A percentile compares a stretch with the other conserved stretches of the same genome.
phyloP scores from a whole-genome alignment of 2,329 filamentous ascomycete genomes.

The Daldinia sp. region DNA sequence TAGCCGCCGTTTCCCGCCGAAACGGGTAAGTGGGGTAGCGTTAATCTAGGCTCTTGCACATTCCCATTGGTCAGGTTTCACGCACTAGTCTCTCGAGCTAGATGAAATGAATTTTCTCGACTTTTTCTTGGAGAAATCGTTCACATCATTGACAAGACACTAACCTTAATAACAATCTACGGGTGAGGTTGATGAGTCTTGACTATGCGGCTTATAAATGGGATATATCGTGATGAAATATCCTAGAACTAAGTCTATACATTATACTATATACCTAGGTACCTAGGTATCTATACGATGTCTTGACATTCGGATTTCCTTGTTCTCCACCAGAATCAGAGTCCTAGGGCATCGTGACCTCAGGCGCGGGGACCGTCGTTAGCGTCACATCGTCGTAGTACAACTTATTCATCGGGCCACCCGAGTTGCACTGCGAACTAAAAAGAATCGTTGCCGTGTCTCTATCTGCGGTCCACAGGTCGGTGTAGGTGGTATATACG shows the following conservation, averaged over 20 bases:
- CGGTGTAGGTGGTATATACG: neutral
- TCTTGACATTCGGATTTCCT: neutral
- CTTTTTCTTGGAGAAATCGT: neutral
- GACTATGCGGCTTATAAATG: too few relatives aligned
- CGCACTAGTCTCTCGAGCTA: neutral
- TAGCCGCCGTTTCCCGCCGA: too few relatives aligned
- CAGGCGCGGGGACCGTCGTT: constrained; percentile 2
- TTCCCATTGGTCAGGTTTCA: neutral
- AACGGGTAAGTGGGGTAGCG: neutral
- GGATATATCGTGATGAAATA: too few relatives aligned
- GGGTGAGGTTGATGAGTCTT: neutral
- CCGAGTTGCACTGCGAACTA: constrained; percentile 2
- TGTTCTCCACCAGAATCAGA: neutral
- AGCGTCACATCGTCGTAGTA: constrained; percentile 15
- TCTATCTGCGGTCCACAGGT: constrained; percentile 2
- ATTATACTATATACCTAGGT: neutral
- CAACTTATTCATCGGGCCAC: neutral
- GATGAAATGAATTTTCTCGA: neutral
- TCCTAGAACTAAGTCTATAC: neutral
- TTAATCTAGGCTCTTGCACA: too few relatives aligned
- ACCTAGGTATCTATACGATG: neutral
- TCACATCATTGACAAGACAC: too few relatives aligned
- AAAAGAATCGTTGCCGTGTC: constrained; percentile 8
- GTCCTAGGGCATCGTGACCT: neutral
- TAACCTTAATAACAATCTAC: neutral